Percentiles rank a stretch among this genome's conserved stretches.
phyloP scores from a whole-genome alignment of 2,329 filamentous ascomycete species.

The Scytalidium sp. region DNA sequence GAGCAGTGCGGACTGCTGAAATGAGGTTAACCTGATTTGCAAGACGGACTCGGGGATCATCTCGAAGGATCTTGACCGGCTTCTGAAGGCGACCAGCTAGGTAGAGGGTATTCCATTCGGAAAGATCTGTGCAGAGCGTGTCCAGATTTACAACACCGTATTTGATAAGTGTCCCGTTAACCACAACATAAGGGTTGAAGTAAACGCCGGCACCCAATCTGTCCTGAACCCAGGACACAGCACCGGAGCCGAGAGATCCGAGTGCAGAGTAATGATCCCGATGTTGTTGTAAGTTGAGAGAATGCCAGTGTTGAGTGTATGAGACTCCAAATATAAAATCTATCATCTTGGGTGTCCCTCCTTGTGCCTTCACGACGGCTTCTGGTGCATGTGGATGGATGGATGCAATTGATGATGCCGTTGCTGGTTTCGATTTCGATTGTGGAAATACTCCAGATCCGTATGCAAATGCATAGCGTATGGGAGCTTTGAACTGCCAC shows the following conservation, averaged over 20 bases:
- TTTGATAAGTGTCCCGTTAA: slow-evolving; percentile 95
- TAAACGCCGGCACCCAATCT: slow-evolving; percentile 90
- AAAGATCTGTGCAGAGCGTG: slow-evolving; percentile 82
- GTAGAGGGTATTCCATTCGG: slow-evolving; percentile 91
- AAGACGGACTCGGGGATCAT: slow-evolving; percentile 86
- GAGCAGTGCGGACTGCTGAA: slow-evolving; percentile 83
- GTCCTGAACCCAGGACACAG: slow-evolving; percentile 84
- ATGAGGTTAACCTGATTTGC: slow-evolving; percentile 96
- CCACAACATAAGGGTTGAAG: slow-evolving; percentile 92
- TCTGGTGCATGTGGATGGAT: slow-evolving; percentile 80
- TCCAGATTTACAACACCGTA: slow-evolving; percentile 96
- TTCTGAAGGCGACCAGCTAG: slow-evolving; percentile 96
- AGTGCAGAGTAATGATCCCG: slow-evolving; percentile 89
- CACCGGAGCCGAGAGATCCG: slow-evolving; percentile 77
- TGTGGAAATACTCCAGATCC: slow-evolving; percentile 96
- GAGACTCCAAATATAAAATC: slow-evolving; percentile 97
- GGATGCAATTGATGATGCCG: slow-evolving; percentile 51
- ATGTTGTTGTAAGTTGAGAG: slow-evolving; percentile 83
- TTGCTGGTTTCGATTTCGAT: slow-evolving; percentile 46
- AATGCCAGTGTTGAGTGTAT: slow-evolving; percentile 95
- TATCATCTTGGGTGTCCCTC: slow-evolving; percentile 90
- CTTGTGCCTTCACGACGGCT: slow-evolving; percentile 80
- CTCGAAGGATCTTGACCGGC: slow-evolving; percentile 93
- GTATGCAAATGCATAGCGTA: slow-evolving; percentile 95
- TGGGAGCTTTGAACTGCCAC: slow-evolving; percentile 88